These are phyloP conservation scores for Xerocomus spinulosus DNA, from an alignment of 768 basidiomycete genomes.

Conservation along the genomic window DNA sequence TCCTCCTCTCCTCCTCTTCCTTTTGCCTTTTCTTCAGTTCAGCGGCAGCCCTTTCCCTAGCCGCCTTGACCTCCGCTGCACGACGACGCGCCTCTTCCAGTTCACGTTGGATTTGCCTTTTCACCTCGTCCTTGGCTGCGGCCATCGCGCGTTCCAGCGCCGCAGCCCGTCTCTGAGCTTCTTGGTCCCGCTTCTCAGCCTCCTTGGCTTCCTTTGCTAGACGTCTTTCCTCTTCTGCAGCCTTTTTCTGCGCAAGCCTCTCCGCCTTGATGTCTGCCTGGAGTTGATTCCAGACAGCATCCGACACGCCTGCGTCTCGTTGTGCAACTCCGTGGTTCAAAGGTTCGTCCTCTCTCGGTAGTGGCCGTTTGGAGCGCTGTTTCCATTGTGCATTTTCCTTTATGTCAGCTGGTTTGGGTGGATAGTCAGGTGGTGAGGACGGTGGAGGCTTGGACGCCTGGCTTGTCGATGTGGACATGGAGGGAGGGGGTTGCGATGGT, in stretches of 20 bases:
- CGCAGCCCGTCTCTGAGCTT: slow-evolving; percentile 10
- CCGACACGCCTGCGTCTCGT: slow-evolving; percentile 52
- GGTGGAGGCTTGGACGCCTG: slow-evolving; percentile 19
- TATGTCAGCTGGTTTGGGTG: slow-evolving; percentile 5
- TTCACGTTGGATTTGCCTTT: slow-evolving; percentile 21
- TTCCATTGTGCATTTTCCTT: neutral
- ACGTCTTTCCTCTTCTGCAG: slow-evolving; percentile 16
- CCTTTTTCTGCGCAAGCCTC: slow-evolving; percentile 16
- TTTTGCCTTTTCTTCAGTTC: slow-evolving; percentile 31
- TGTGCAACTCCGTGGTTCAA: slow-evolving; percentile 6
- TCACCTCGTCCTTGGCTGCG: slow-evolving; percentile 16
- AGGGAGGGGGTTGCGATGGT: slow-evolving; percentile 18
- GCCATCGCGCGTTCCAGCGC: slow-evolving; percentile 16
- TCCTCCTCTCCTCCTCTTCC: slow-evolving; percentile 36
- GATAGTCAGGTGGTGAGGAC: slow-evolving; percentile 16
- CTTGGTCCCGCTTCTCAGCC: slow-evolving; percentile 7
- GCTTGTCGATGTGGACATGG: slow-evolving; percentile 15
- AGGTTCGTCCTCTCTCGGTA: slow-evolving; percentile 1
- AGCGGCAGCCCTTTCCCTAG: slow-evolving; percentile 22
- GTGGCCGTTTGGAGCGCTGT: neutral
- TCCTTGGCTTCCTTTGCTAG: slow-evolving; percentile 18
- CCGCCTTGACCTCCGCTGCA: slow-evolving; percentile 24
- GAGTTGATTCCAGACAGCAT: slow-evolving; percentile 50
- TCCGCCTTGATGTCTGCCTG: slow-evolving; percentile 34
- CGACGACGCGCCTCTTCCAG: slow-evolving; percentile 28